phyloP scores from a whole-genome alignment of 768 basidiomycete species.

The Russula earlei region DNA sequence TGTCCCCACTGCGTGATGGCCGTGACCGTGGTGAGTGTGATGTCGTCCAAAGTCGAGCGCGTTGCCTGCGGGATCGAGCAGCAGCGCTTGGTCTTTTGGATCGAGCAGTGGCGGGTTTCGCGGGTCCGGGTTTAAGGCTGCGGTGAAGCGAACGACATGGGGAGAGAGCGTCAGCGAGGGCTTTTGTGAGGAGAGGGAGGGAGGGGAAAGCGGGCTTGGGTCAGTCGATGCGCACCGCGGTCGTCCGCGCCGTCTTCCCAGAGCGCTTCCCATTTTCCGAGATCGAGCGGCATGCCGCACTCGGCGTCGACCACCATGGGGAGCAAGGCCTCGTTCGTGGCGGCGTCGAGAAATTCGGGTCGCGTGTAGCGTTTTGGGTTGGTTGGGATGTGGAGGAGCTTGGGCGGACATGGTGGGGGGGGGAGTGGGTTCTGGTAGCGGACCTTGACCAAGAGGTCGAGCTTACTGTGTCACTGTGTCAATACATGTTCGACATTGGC shows the following conservation, averaged over 20 bases:
- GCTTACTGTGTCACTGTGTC: slow-evolving; percentile 42
- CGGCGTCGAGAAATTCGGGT: slow-evolving; percentile 72
- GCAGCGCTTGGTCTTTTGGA: slow-evolving; percentile 65
- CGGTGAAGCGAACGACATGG: slow-evolving; percentile 1
- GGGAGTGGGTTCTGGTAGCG: slow-evolving; percentile 93
- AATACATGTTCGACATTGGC: neutral
- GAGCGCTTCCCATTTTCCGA: slow-evolving; percentile 71
- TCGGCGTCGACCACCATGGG: slow-evolving; percentile 98
- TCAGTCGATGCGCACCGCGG: slow-evolving; percentile 38
- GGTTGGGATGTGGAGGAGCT: slow-evolving; percentile 87
- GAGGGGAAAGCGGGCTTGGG: neutral
- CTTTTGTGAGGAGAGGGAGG: neutral
- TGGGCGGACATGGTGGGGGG: slow-evolving; percentile 93
- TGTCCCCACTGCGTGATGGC: slow-evolving; percentile 31
- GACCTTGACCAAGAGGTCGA: slow-evolving; percentile 87
- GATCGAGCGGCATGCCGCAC: slow-evolving; percentile 90
- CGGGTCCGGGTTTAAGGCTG: slow-evolving; percentile 60
- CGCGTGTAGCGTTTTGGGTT: slow-evolving; percentile 79
- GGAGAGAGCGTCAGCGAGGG: neutral
- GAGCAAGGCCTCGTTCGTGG: slow-evolving; percentile 72
- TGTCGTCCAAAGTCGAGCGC: slow-evolving; percentile 34
- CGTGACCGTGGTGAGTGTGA: slow-evolving; percentile 26
- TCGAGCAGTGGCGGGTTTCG: slow-evolving; percentile 51
- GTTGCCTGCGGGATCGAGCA: slow-evolving; percentile 52
- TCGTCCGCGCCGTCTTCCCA: slow-evolving; percentile 76